A percentile compares a stretch with the other conserved stretches of the same genome.
These are phyloP conservation scores for Fusarium mangiferae DNA, from an alignment of 2,329 filamentous ascomycete species.

Conservation along the genomic window DNA sequence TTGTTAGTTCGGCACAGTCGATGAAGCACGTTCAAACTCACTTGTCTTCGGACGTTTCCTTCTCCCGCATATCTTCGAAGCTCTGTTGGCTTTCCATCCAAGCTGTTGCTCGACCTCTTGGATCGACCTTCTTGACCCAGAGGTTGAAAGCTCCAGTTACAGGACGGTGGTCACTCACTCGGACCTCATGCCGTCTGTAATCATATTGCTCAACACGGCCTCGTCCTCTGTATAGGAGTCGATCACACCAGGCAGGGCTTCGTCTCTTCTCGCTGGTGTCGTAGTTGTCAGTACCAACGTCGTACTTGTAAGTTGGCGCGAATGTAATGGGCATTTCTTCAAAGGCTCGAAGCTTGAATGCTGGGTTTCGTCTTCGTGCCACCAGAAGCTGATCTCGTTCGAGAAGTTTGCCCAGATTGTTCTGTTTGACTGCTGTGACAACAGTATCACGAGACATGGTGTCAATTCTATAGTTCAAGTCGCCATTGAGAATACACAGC, in stretches of 20 bases:
- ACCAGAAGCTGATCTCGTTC: conserved; percentile 94
- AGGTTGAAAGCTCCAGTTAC: conserved; percentile 88
- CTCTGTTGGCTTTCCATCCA: conserved; percentile 80
- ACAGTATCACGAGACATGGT: conserved; percentile 95
- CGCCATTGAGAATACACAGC: conserved; percentile 95
- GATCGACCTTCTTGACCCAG: conserved; percentile 83
- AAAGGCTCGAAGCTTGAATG: conserved; percentile 88
- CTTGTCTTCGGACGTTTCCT: conserved; percentile 79
- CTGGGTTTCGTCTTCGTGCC: conserved; percentile 87
- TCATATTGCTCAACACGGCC: conserved; percentile 88
- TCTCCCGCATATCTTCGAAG: conserved; percentile 77
- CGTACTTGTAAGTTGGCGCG: conserved; percentile 97
- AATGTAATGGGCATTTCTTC: conserved; percentile 92
- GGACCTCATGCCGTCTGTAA: conserved; percentile 88
- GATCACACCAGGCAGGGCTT: conserved; percentile 95
- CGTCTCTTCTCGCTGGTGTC: conserved; percentile 95
- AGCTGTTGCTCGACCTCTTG: conserved; percentile 69
- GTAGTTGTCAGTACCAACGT: conserved; percentile 93
- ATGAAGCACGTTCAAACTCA: conserved; percentile 58
- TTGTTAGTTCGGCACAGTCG: conserved; percentile 35
- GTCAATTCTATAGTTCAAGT: conserved; percentile 98
- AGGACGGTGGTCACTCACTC: conserved; percentile 91
- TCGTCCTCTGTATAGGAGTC: conserved; percentile 84
- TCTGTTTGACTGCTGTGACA: conserved; percentile 82
- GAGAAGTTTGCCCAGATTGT: conserved; percentile 85